Evolutionary conservation across 441 rosid genomes (phyloP), one percentile per base, ranked within the genome.

Genomic region (Biscutella laevigata): DNA sequence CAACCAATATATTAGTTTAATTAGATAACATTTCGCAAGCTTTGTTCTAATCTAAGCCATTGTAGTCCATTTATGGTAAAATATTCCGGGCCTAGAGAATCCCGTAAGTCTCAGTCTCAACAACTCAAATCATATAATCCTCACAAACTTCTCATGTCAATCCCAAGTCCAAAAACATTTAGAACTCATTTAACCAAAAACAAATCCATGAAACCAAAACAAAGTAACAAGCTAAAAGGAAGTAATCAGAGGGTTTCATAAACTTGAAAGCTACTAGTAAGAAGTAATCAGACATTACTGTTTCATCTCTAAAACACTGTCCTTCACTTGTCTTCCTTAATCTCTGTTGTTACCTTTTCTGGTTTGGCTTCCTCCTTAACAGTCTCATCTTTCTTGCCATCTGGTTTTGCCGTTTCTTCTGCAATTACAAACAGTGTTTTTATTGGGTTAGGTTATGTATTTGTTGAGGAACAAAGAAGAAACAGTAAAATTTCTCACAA

Each of bases 321-420:
- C n/a, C 50, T 43, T 65, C 65, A 66, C 44, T 66, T 66, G 36
- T 44, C 64, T 66, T 30, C 65, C 50, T 66, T 66, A 6, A 36
- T 60, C 36, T 49, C n/a, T 30, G 59, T 33, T 33, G 55, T 44
- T 61, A 20, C 10, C 21, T 52, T 54, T 58, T 16, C 70, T 9
- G 55, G 30, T 51, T 59, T 53, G 1, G 54, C 59, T 42, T 65
- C 64, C 4, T 41, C 59, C 44, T 50, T 57, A 0, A 17, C 29
- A 0, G 19, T 19, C 12, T 43, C 70, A 22, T 37, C 60, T 37
- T 51, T 58, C 70, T 51, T 66, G 6, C 52, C 65, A 51, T 65
- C 65, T 37, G 60, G 24, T 17, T 11, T 38, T 2, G 55, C 60
- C 2, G 64, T 44, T 43, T 58, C 70, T 6, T 33, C 53, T 51